These are phyloP conservation scores for Fusarium nematophilum DNA, from an alignment of 2,329 filamentous ascomycete genomes.

Conservation along the genomic window DNA sequence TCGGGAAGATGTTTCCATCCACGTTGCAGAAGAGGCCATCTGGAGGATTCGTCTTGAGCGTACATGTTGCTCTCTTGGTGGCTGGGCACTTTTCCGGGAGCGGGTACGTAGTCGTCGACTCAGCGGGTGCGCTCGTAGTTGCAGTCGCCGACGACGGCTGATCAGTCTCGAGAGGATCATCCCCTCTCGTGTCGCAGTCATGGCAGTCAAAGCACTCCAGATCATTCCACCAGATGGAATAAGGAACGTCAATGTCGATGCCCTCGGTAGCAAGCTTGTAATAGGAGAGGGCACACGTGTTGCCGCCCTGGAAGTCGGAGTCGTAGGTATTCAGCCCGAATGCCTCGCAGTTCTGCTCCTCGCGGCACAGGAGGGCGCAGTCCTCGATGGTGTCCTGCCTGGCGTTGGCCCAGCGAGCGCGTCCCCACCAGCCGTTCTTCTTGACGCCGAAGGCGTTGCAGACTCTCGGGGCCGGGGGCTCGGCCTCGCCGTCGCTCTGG, in stretches of 20 bases:
- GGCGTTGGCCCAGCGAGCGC: not conserved
- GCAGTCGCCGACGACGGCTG: too few species aligned
- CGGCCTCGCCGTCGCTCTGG: not conserved
- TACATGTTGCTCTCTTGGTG: too few species aligned
- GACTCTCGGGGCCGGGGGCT: not conserved
- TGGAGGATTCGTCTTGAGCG: too few species aligned
- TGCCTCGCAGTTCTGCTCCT: not conserved
- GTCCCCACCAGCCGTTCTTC: constrained; percentile 11
- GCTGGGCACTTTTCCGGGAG: too few species aligned
- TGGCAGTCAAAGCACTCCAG: constrained; percentile 17
- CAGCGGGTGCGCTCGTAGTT: too few species aligned
- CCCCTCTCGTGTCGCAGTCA: not conserved
- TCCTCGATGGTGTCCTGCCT: constrained; percentile 15
- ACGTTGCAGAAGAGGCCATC: too few species aligned
- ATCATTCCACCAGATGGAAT: constrained; percentile 18
- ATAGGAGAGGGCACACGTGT: constrained; percentile 1
- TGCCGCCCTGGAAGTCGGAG: not conserved
- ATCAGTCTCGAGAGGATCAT: not conserved
- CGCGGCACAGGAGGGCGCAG: constrained; percentile 3
- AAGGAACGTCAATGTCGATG: not conserved
- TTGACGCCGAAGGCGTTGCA: constrained; percentile 16
- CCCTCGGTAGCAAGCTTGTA: constrained; percentile 17
- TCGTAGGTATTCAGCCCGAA: not conserved
- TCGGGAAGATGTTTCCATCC: too few species aligned
- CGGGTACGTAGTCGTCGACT: not conserved